Conservation (phyloP, 2,329 filamentous ascomycete genomes). For the Pseudonectria foliicola region DNA sequence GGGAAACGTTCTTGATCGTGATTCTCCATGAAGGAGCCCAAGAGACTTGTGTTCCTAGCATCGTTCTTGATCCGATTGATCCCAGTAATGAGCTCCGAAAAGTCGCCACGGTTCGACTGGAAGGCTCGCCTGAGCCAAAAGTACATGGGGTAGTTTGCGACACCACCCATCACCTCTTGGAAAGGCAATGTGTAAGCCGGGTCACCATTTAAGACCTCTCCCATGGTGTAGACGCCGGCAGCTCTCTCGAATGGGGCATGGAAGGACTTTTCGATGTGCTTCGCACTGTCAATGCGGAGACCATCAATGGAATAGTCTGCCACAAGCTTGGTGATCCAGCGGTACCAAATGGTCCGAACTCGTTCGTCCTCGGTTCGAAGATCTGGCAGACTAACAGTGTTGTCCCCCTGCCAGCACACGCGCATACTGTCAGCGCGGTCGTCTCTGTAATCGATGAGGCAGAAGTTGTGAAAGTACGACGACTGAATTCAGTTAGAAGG, state of each 20-base stretch:
- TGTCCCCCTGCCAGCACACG: slow-evolving; percentile 11
- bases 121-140: slow-evolving; percentile 8
- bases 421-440: slow-evolving; percentile 8
- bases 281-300: slow-evolving; percentile 54
- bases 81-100: slow-evolving; percentile 5
- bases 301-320: slow-evolving; percentile 56
- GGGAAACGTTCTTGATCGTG: slow-evolving; percentile 11
- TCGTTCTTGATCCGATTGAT: slow-evolving; percentile 7
- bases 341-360: slow-evolving; percentile 44
- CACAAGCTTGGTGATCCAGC: slow-evolving; percentile 54
- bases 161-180: slow-evolving; percentile 46
- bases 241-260: slow-evolving; percentile 46
- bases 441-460: slow-evolving; percentile 10
- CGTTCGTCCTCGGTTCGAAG: slow-evolving; percentile 45
- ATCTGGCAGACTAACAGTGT: slow-evolving; percentile 44
- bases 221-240: slow-evolving; percentile 52
- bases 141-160: slow-evolving; percentile 51
- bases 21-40: slow-evolving; percentile 12
- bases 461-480: slow-evolving; percentile 11
- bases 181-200: slow-evolving; percentile 45
- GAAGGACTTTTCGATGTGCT: slow-evolving; percentile 53
- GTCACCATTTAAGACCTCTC: slow-evolving; percentile 52
- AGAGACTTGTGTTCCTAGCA: slow-evolving; percentile 9
- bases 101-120: slow-evolving; percentile 6
- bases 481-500: slow-evolving; percentile 1